phyloP scores from a whole-genome alignment of 2,329 filamentous ascomycete species.

The Blastomyces silverae region DNA sequence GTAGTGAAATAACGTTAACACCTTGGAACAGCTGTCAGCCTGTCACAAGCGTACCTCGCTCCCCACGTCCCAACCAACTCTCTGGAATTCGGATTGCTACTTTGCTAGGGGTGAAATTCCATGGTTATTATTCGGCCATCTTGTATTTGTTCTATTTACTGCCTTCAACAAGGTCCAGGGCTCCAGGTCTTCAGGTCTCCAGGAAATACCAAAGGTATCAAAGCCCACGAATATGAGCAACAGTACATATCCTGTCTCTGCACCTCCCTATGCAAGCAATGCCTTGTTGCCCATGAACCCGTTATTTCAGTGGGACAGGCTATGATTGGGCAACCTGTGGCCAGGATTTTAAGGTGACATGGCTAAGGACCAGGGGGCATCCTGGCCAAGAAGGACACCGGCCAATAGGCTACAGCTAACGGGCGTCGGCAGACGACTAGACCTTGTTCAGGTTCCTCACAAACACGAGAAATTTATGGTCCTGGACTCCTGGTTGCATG shows the following conservation, averaged over 20 bases:
- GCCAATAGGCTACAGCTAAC: background rate
- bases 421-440: background rate
- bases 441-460: background rate
- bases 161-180: background rate
- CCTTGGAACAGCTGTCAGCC: background rate
- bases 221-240: background rate
- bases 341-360: background rate
- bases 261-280: background rate
- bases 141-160: constrained; percentile 1
- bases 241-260: background rate
- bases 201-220: too few relatives aligned
- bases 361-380: background rate
- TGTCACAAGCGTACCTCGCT: background rate
- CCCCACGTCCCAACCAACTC: background rate
- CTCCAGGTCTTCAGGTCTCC: too few relatives aligned
- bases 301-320: background rate
- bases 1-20: background rate
- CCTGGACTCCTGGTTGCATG: background rate
- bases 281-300: background rate
- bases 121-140: background rate
- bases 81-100: background rate
- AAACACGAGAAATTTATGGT: constrained; percentile 3
- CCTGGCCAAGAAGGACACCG: background rate
- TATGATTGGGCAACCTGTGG: background rate
- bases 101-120: background rate